Evolutionary conservation across 1,284 basidiomycete genomes (phyloP), one percentile per base, ranked within the genome.

Genomic region (Cryptococcus floricola): DNA sequence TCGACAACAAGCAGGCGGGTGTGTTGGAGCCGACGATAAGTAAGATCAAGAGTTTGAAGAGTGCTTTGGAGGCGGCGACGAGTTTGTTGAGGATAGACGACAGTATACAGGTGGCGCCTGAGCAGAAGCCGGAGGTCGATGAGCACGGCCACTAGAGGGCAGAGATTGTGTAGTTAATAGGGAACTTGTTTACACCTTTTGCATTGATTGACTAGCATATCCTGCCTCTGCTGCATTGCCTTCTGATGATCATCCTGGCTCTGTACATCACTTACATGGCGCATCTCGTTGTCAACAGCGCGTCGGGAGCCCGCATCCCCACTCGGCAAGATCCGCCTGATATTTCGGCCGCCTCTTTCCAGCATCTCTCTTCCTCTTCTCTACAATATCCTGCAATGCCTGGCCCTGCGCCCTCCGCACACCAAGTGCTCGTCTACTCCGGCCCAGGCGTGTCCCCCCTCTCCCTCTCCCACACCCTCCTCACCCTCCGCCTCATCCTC

Each of bases 31-130:
- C 96, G 2, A 97, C 94, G 6, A 84, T 98, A 77, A 90, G 88
- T 82, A 99, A 99, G 80, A 89, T 98, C 62, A 89, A 90, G 78
- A 94, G 89, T 73, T 79, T 99, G 75, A 98, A 98, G 81, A 90
- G 87, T 50, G 94, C 94, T 19, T 90, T 96, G 63, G 96, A 98
- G 78, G 95, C 96, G 14, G 93, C 95, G 9, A 94, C 97, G 31
- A 91, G 91, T 59, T 79, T 98, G 65, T 80, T 99, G 71, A 85
- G 96, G 59, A 98, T 98, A 71, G 95, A 98, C 75, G 95, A 97
- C 79, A 76, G 76, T 55, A 76, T 78, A 54, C 69, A 68, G 45
- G 74, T 76, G 27, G 64, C 70, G 16, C 75, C 80, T 84, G 88
- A 91, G 78, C 82, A 85, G 70, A 86, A 85, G 78, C 82, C 81